Conservation (phyloP, 345 rosid genomes). For the Acer campestre region DNA sequence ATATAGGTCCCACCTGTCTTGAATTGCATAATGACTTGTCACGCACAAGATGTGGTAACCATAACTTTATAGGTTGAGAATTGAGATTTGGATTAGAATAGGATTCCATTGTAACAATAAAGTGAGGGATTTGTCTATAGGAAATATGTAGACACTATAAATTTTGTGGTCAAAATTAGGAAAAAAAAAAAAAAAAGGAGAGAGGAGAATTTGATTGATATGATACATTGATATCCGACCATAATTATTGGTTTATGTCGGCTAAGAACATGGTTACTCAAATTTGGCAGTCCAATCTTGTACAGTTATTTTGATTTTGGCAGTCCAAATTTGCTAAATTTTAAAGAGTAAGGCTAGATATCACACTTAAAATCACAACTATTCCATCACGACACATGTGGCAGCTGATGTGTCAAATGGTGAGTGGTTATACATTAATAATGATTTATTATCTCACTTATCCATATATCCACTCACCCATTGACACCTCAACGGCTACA, state of each 20-base stretch:
- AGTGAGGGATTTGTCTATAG: background rate
- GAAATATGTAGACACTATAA: background rate
- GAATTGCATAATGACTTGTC: background rate
- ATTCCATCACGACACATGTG: too few relatives aligned
- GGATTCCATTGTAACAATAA: background rate
- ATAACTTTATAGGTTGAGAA: background rate
- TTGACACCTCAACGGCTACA: too few relatives aligned
- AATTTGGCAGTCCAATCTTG: background rate
- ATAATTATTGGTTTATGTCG: background rate
- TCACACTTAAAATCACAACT: too few relatives aligned
- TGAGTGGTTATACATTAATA: too few relatives aligned
- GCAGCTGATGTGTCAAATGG: too few relatives aligned
- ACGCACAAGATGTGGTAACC: background rate
- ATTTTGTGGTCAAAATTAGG: background rate
- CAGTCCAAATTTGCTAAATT: too few relatives aligned
- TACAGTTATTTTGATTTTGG: background rate
- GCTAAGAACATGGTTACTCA: background rate
- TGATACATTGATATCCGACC: background rate
- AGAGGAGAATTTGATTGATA: background rate
- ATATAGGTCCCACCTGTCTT: constrained; percentile 7
- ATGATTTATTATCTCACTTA: too few relatives aligned
- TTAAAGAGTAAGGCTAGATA: too few relatives aligned
- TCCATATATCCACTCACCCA: too few relatives aligned
- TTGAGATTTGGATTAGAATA: background rate
- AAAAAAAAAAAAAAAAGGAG: background rate